phyloP scores from a whole-genome alignment of 306 rosid species.

The Dryas octopetala region DNA sequence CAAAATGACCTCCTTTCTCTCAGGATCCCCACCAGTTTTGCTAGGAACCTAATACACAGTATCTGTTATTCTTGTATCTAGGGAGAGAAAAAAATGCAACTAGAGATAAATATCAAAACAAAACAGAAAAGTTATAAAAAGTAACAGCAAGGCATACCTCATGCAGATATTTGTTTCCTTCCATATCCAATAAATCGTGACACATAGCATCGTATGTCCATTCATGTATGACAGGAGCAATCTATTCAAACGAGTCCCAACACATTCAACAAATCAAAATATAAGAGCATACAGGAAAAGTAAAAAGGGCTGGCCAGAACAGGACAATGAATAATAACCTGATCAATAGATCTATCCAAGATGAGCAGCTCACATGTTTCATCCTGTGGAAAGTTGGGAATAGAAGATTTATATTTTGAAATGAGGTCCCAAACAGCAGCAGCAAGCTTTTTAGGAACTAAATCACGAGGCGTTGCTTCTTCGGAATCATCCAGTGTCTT shows the following conservation, averaged over 20 bases:
- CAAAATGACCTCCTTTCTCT: constrained; percentile 70
- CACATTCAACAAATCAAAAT: constrained; percentile 21
- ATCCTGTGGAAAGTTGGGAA: constrained; percentile 73
- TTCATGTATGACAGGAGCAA: constrained; percentile 96
- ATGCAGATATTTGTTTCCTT: constrained; percentile 72
- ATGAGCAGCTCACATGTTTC: constrained; percentile 94
- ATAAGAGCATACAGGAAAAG: constrained; percentile 20
- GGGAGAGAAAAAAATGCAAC: not conserved
- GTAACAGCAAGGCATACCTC: constrained; percentile 55
- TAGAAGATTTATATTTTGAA: constrained; percentile 69
- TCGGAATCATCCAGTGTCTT: constrained; percentile 50
- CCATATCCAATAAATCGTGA: constrained; percentile 79
- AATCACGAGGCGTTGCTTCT: constrained; percentile 43
- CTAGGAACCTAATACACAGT: constrained; percentile 62
- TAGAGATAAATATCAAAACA: not conserved
- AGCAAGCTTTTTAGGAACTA: constrained; percentile 75
- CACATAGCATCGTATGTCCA: constrained; percentile 99
- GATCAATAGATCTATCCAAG: constrained; percentile 87
- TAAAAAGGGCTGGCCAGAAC: not conserved
- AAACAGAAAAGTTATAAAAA: constrained; percentile 9
- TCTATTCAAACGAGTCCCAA: constrained; percentile 43
- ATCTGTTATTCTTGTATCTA: constrained; percentile 23
- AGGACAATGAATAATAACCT: constrained; percentile 50
- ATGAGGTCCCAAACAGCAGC: constrained; percentile 66
- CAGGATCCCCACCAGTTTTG: constrained; percentile 73